Conservation (phyloP, 73 alveolate species). For the Durusdinium trenchii region DNA sequence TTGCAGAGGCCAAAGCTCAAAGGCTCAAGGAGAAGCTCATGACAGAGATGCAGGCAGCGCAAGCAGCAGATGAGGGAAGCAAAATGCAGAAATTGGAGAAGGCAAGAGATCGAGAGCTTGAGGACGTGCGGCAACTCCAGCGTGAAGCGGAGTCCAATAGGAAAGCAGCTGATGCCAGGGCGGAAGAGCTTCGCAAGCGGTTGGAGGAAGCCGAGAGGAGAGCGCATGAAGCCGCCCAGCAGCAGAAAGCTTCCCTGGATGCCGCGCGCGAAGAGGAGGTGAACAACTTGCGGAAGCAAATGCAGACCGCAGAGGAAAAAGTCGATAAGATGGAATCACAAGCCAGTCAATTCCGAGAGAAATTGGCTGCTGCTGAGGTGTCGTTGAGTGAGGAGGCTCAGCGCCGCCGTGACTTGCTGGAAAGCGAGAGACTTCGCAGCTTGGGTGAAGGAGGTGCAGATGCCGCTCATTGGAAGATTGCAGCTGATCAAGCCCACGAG, state of each 20-base stretch:
- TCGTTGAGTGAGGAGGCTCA: conserved; percentile 88
- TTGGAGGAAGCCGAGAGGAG: conserved; percentile 62
- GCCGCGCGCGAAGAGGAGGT: conserved; percentile 75
- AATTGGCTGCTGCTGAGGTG: conserved; percentile 68
- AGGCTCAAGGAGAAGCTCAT: conserved; percentile 56
- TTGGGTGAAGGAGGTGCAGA: conserved; percentile 48
- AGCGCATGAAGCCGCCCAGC: conserved; percentile 74
- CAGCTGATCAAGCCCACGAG: conserved; percentile 55
- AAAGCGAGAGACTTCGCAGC: conserved; percentile 54
- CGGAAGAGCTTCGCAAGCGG: conserved; percentile 54
- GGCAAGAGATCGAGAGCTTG: conserved; percentile 42
- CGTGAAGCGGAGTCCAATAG: conserved; percentile 64
- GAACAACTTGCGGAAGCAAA: conserved; percentile 36
- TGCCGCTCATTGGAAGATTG: conserved; percentile 86
- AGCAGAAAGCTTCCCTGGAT: conserved; percentile 52
- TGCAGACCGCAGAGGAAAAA: conserved; percentile 76
- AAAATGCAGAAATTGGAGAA: conserved; percentile 49
- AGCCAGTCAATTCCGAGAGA: conserved; percentile 79
- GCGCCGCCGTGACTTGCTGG: conserved; percentile 40
- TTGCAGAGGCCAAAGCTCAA: conserved; percentile 84
- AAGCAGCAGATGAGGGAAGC: conserved; percentile 84
- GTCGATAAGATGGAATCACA: conserved; percentile 82
- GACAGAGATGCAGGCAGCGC: conserved; percentile 86
- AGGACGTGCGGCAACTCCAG: conserved; percentile 72
- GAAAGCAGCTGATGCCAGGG: conserved; percentile 80